Evolutionary conservation across 768 basidiomycete genomes (phyloP).

Genomic region (Boletus rubescentipes): DNA sequence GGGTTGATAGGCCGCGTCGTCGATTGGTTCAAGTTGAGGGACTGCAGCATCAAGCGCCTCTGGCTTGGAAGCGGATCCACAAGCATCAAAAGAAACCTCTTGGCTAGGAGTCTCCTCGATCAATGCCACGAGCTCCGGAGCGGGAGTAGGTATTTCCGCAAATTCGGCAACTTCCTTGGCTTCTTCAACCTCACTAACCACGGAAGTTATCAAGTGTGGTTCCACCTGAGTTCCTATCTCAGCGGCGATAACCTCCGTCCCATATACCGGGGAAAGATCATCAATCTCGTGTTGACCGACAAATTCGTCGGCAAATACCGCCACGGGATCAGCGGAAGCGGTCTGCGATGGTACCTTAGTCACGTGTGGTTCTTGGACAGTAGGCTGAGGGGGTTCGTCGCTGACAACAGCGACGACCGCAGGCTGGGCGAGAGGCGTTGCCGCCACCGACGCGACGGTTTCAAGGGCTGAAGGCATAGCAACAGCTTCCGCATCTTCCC

Average conservation of each 20-base stretch:
- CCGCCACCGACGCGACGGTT: background rate
- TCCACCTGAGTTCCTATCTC: constrained; percentile 17
- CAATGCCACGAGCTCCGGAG: constrained; percentile 9
- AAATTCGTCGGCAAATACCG: constrained; percentile 11
- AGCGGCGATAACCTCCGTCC: background rate
- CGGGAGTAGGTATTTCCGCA: constrained; percentile 15
- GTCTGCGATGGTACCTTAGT: constrained; percentile 5
- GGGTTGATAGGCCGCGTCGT: background rate
- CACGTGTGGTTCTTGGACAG: constrained; percentile 2
- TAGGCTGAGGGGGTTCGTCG: background rate
- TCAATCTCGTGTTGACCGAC: background rate
- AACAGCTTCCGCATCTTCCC: constrained; percentile 2
- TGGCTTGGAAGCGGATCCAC: background rate
- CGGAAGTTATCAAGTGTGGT: background rate
- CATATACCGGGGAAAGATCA: constrained; percentile 1
- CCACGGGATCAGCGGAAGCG: constrained; percentile 1
- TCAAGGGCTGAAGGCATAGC: background rate
- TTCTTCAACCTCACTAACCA: constrained; percentile 10
- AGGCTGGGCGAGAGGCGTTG: background rate
- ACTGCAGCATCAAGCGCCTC: background rate
- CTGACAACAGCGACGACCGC: background rate
- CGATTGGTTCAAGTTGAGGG: background rate
- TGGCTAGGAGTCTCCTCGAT: constrained; percentile 17
- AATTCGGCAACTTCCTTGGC: constrained; percentile 7
- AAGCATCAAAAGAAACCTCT: background rate